Conservation (phyloP, 345 rosid genomes). For the Populus nigra region DNA sequence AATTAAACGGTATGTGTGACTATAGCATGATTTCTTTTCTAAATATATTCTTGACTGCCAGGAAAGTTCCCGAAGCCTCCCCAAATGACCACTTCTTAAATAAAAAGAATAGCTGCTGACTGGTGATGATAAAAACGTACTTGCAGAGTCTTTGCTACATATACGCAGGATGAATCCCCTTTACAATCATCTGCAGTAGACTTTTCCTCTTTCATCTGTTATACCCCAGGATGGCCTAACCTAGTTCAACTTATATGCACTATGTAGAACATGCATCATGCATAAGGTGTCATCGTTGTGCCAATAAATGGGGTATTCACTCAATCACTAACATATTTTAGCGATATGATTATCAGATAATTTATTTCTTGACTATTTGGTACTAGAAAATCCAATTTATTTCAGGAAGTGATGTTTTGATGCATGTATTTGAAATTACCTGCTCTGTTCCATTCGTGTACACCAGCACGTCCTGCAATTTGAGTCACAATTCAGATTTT, state of each 20-base stretch:
- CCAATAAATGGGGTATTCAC: background rate
- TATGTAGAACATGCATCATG: background rate
- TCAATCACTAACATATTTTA: background rate
- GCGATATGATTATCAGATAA: background rate
- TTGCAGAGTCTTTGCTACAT: background rate
- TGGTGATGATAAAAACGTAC: no score
- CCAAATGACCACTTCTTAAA: background rate
- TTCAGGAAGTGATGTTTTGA: background rate
- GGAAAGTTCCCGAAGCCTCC: background rate
- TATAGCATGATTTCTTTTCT: background rate
- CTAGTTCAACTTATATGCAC: background rate
- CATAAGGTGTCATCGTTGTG: background rate
- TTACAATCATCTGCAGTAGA: background rate
- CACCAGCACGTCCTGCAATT: constrained; percentile 66
- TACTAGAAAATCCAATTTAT: background rate
- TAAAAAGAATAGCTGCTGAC: no score
- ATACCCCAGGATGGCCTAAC: background rate
- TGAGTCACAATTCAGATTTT: constrained; percentile 15
- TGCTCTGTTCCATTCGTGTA: constrained; percentile 72
- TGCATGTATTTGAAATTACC: constrained; percentile 37
- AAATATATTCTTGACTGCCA: background rate
- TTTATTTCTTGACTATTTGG: background rate
- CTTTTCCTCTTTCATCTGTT: background rate
- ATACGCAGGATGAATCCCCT: background rate
- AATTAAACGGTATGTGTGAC: background rate